Evolutionary conservation across 805 yeast genomes (phyloP).

Genomic region (Saturnispora bothae): DNA sequence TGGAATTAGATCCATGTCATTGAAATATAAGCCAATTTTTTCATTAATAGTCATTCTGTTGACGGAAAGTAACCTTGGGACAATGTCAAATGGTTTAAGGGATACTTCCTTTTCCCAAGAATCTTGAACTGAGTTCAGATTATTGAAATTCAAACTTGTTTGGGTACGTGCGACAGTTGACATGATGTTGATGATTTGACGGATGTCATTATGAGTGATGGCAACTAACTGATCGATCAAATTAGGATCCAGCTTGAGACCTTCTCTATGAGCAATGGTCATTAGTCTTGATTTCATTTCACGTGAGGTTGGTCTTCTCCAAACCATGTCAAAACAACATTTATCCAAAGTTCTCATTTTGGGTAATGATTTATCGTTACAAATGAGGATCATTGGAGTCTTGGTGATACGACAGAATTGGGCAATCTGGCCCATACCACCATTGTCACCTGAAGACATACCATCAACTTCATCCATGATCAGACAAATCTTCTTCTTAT

Average conservation of each 20-base stretch:
- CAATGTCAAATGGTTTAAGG: constrained; percentile 85
- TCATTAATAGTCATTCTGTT: constrained; percentile 62
- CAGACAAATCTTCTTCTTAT: constrained; percentile 53
- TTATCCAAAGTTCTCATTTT: constrained; percentile 95
- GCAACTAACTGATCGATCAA: constrained; percentile 76
- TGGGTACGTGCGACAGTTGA: constrained; percentile 76
- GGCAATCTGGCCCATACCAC: constrained; percentile 94
- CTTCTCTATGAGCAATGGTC: constrained; percentile 85
- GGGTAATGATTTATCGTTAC: constrained; percentile 86
- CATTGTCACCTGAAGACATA: constrained; percentile 98
- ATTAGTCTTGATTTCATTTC: constrained; percentile 75
- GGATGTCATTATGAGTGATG: constrained; percentile 80
- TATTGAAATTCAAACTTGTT: constrained; percentile 48
- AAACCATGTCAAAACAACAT: constrained; percentile 67
- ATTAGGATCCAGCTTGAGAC: constrained; percentile 66
- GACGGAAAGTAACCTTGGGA: constrained; percentile 51
- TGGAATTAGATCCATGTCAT: constrained; percentile 91
- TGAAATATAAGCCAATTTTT: constrained; percentile 80
- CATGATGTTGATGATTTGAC: constrained; percentile 85
- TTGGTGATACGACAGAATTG: constrained; percentile 74
- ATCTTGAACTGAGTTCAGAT: constrained; percentile 49
- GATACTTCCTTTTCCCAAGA: constrained; percentile 88
- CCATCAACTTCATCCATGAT: constrained; percentile 99
- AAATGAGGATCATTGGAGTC: constrained; percentile 85
- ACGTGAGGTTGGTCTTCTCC: constrained; percentile 78